These are phyloP conservation scores for Cryphonectria nitschkei DNA, from an alignment of 2,329 filamentous ascomycete genomes.

Conservation along the genomic window DNA sequence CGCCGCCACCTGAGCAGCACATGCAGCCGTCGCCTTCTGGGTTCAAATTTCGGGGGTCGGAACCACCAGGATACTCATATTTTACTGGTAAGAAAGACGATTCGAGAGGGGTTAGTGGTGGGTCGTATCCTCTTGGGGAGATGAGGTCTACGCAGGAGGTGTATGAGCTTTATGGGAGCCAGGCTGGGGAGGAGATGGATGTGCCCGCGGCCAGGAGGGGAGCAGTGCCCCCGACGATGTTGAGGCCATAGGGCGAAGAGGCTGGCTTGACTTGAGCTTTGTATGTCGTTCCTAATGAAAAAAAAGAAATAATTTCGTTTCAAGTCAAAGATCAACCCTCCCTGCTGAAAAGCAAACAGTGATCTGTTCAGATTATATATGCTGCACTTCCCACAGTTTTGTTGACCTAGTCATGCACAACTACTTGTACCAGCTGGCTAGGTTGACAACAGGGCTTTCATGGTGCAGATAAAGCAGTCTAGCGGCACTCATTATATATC, in stretches of 20 bases:
- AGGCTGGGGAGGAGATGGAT: not conserved
- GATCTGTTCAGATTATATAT: not conserved
- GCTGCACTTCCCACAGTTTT: too few relatives aligned
- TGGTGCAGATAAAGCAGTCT: not conserved
- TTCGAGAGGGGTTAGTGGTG: not conserved
- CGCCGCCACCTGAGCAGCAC: not conserved
- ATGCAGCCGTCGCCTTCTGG: not conserved
- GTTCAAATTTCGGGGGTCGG: not conserved
- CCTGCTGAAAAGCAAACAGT: not conserved
- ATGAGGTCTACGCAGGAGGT: not conserved
- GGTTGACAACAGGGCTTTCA: not conserved
- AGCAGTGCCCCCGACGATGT: too few relatives aligned
- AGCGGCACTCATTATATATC: not conserved
- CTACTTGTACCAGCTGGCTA: not conserved
- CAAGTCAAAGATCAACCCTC: not conserved
- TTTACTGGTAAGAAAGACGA: not conserved
- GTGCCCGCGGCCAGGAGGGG: not conserved
- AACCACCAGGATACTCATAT: not conserved
- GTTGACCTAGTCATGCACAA: not conserved
- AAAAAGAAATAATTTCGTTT: not conserved
- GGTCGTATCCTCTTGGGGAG: not conserved
- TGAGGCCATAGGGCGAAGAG: not conserved
- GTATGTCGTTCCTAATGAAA: not conserved
- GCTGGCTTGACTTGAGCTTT: not conserved
- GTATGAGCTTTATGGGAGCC: slow-evolving; percentile 5